Conservation (phyloP, 2,329 filamentous ascomycete genomes). For the Colletotrichum sp. region DNA sequence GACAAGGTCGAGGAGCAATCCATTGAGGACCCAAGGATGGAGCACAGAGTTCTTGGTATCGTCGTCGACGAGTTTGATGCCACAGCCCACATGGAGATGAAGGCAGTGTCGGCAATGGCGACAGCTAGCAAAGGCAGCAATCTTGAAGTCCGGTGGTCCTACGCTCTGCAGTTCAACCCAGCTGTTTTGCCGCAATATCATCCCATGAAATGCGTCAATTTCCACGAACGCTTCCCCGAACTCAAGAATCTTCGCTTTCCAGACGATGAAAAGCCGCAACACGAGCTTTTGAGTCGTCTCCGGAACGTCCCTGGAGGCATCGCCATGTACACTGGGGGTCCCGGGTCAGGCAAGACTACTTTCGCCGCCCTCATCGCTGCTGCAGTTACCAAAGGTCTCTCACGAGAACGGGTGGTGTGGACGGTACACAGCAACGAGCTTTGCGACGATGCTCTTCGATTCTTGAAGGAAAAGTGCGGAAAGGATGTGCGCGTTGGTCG, state of each 20-base stretch:
- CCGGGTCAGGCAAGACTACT: slow-evolving; percentile 3
- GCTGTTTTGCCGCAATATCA: not conserved
- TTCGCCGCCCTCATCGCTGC: not conserved
- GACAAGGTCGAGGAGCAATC: not conserved
- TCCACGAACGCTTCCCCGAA: not conserved
- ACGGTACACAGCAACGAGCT: slow-evolving; percentile 1
- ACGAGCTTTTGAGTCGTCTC: not conserved
- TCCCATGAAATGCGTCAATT: not conserved
- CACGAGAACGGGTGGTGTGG: not conserved
- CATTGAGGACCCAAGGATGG: not conserved
- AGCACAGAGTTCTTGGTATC: not conserved
- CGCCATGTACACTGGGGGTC: not conserved
- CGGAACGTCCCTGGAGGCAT: not conserved
- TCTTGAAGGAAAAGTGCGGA: not conserved
- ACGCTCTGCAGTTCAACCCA: not conserved
- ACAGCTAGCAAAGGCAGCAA: not conserved
- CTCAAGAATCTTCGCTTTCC: not conserved
- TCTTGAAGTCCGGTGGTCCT: not conserved
- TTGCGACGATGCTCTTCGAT: not conserved
- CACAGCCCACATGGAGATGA: slow-evolving; percentile 1
- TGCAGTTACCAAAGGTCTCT: not conserved
- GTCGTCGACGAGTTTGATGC: not conserved
- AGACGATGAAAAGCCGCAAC: not conserved
- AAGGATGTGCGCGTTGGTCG: not conserved
- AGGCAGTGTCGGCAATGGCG: not conserved